Conservation (phyloP, 208 protist genomes). For the Acanthamoeba sp. region DNA sequence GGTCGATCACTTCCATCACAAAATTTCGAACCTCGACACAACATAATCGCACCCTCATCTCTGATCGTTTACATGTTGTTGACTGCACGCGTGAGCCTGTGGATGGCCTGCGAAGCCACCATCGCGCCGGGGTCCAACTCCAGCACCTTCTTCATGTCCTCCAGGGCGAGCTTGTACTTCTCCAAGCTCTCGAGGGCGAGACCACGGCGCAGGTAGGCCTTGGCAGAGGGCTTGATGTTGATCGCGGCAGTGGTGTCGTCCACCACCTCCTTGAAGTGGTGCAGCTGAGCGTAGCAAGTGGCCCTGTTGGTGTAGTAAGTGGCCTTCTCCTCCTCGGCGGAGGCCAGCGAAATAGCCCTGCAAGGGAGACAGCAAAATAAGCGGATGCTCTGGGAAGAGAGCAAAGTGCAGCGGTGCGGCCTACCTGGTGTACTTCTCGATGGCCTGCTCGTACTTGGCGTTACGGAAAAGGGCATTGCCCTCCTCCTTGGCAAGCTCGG, state of each 20-base stretch:
- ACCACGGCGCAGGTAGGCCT: slow-evolving; percentile 94
- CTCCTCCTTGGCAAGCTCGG: slow-evolving; percentile 78
- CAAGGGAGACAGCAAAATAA: neutral
- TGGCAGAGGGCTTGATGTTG: slow-evolving; percentile 95
- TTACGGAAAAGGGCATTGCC: slow-evolving; percentile 97
- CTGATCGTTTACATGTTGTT: slow-evolving; percentile 37
- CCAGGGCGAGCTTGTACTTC: slow-evolving; percentile 96
- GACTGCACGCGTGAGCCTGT: slow-evolving; percentile 52
- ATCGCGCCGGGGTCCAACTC: slow-evolving; percentile 28
- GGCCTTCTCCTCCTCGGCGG: slow-evolving; percentile 84
- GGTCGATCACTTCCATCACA: neutral
- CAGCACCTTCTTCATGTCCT: slow-evolving; percentile 83
- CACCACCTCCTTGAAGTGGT: slow-evolving; percentile 94
- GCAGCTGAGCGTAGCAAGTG: slow-evolving; percentile 97
- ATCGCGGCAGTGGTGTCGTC: slow-evolving; percentile 97
- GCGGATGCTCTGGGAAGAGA: neutral
- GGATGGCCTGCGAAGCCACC: slow-evolving; percentile 61
- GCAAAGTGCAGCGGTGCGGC: slow-evolving; percentile 78
- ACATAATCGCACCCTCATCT: neutral
- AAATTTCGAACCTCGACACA: neutral
- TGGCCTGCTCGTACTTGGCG: slow-evolving; percentile 95
- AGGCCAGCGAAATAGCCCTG: slow-evolving; percentile 91
- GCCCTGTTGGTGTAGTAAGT: slow-evolving; percentile 81
- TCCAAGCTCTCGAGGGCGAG: slow-evolving; percentile 95
- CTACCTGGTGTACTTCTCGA: slow-evolving; percentile 73